phyloP scores from a whole-genome alignment of 208 protist species.

The Ichthyophonus hoferi region DNA sequence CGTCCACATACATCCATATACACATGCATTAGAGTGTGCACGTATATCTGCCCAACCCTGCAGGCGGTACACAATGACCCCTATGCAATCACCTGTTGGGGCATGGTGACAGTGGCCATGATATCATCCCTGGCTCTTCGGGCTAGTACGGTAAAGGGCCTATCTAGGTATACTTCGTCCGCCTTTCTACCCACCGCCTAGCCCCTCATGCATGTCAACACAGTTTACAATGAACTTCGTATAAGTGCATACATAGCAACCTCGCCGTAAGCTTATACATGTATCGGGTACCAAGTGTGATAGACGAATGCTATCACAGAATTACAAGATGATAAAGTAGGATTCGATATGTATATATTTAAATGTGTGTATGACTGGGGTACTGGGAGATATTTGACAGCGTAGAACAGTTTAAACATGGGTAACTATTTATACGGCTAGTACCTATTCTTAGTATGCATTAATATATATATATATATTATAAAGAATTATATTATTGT shows the following conservation, averaged over 20 bases:
- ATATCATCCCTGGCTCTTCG: background rate
- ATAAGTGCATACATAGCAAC: too few relatives aligned
- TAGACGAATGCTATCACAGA: too few relatives aligned
- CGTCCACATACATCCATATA: too few relatives aligned
- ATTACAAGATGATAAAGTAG: too few relatives aligned
- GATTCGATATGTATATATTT: background rate
- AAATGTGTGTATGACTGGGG: background rate
- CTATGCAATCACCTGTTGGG: slow-evolving; percentile 14
- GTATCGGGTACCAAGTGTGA: too few relatives aligned
- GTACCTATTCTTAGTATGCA: background rate
- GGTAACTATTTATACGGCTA: background rate
- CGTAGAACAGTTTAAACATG: background rate
- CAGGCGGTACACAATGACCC: too few relatives aligned
- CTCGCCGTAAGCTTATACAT: too few relatives aligned
- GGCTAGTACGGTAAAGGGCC: background rate
- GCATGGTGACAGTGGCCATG: slow-evolving; percentile 26
- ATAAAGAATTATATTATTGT: too few relatives aligned
- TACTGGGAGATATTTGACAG: background rate
- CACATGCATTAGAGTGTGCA: too few relatives aligned
- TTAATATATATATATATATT: background rate
- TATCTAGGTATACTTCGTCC: background rate
- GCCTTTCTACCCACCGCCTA: background rate
- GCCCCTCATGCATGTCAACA: too few relatives aligned
- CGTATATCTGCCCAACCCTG: too few relatives aligned
- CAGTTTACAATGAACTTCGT: too few relatives aligned